Percentiles rank a stretch among this genome's conserved stretches.
Evolutionary conservation across 2,329 filamentous ascomycete genomes (phyloP).

Genomic region (Botrytis elliptica): DNA sequence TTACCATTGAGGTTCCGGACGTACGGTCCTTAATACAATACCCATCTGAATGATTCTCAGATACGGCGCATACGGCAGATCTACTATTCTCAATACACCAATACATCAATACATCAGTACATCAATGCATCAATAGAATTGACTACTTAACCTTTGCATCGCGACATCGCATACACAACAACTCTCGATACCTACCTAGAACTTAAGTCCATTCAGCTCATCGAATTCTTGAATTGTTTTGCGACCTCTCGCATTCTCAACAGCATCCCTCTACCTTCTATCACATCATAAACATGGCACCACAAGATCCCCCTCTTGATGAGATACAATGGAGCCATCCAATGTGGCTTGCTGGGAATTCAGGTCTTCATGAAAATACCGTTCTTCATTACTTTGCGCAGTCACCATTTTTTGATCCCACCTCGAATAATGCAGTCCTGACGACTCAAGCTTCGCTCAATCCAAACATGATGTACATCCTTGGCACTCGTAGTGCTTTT

Average conservation of each 20-base stretch:
- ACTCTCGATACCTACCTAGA: neutral
- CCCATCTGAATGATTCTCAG: neutral
- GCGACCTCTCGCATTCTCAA: neutral
- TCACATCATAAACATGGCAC: constrained; percentile 41
- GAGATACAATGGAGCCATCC: constrained; percentile 66
- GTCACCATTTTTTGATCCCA: constrained; percentile 67
- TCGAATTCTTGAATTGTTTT: neutral
- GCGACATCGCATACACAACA: neutral
- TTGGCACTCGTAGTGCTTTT: constrained; percentile 62
- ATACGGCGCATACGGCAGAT: neutral
- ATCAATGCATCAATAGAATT: neutral
- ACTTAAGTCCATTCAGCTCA: too few relatives aligned
- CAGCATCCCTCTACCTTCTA: too few relatives aligned
- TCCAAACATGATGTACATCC: constrained; percentile 54
- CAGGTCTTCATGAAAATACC: constrained; percentile 61
- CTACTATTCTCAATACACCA: neutral
- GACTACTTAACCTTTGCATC: neutral
- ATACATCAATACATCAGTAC: neutral
- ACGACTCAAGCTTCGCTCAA: constrained; percentile 63
- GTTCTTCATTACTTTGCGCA: constrained; percentile 66
- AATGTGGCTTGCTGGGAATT: constrained; percentile 48
- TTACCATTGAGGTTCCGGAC: neutral
- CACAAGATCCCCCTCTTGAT: constrained; percentile 56
- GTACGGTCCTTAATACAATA: neutral
- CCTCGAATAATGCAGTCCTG: constrained; percentile 65